phyloP scores from a whole-genome alignment of 129 eudicot genomes.

The Kitagawia praeruptora region DNA sequence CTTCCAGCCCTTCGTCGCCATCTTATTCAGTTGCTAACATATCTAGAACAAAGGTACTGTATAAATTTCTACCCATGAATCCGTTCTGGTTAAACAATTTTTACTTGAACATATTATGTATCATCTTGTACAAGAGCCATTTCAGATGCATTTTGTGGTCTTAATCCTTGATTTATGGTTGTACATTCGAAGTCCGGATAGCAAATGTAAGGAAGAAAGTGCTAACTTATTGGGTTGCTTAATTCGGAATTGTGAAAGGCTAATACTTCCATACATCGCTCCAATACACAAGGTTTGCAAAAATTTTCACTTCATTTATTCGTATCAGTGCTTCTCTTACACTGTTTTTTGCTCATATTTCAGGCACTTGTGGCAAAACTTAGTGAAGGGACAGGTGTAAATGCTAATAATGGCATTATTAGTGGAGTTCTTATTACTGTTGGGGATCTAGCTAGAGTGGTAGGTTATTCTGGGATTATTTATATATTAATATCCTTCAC shows the following conservation, averaged over 20 bases:
- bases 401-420: slow-evolving; percentile 82
- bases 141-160: not conserved
- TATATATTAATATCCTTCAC: not conserved
- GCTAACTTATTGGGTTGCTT: slow-evolving; percentile 91
- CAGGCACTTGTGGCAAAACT: slow-evolving; percentile 94
- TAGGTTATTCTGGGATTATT: slow-evolving; percentile 21
- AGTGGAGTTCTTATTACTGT: slow-evolving; percentile 91
- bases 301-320: not conserved
- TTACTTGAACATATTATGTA: slow-evolving; percentile 2
- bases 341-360: slow-evolving; percentile 9
- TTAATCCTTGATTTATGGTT: slow-evolving; percentile 7
- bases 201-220: slow-evolving; percentile 96
- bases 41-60: slow-evolving; percentile 74
- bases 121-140: not conserved
- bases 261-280: slow-evolving; percentile 90
- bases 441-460: slow-evolving; percentile 98
- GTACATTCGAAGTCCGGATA: slow-evolving; percentile 56
- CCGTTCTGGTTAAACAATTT: not conserved
- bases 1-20: slow-evolving; percentile 97
- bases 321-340: not conserved
- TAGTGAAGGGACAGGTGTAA: slow-evolving; percentile 78
- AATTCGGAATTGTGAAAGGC: slow-evolving; percentile 90
- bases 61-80: not conserved
- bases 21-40: slow-evolving; percentile 82
- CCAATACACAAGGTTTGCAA: slow-evolving; percentile 80